These are phyloP conservation scores for Sugiyamaella grinbergsii DNA, from an alignment of 1,139 yeast species.

Conservation along the genomic window DNA sequence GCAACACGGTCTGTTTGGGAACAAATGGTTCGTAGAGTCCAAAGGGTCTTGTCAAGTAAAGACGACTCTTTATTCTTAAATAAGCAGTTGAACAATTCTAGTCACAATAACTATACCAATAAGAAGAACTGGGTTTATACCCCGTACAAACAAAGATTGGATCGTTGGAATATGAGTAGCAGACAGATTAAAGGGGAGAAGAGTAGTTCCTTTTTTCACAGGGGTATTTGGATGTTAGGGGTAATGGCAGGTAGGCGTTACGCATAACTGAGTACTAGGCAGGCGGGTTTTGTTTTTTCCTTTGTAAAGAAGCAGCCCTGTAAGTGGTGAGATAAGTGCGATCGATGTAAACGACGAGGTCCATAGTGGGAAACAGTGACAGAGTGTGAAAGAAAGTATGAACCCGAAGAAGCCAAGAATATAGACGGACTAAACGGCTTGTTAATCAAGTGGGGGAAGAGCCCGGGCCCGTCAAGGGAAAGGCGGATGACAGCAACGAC, in stretches of 20 bases:
- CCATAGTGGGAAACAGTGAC: no score
- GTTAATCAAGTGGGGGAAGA: no score
- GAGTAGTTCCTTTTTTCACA: conserved; percentile 14
- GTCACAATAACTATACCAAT: no score
- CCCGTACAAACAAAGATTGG: no score
- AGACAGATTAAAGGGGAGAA: background rate
- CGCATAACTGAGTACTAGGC: background rate
- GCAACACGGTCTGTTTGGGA: background rate
- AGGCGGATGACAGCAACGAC: no score
- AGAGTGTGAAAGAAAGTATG: background rate
- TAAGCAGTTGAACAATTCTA: no score
- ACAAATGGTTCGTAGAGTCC: no score
- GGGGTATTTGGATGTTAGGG: conserved; percentile 15
- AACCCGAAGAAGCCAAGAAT: no score
- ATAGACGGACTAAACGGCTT: no score
- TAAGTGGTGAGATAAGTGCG: background rate
- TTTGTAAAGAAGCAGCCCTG: conserved; percentile 1
- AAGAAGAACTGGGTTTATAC: no score
- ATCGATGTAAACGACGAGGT: background rate
- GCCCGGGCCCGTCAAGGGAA: no score
- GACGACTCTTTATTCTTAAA: background rate
- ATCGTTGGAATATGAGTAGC: background rate
- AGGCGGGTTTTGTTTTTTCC: background rate
- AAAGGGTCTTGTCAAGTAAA: no score
- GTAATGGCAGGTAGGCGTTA: background rate